A percentile compares a stretch with the other conserved stretches of the same genome.
phyloP scores from a whole-genome alignment of 352 stramenopile genomes.

The Elongisporangium undulatum region DNA sequence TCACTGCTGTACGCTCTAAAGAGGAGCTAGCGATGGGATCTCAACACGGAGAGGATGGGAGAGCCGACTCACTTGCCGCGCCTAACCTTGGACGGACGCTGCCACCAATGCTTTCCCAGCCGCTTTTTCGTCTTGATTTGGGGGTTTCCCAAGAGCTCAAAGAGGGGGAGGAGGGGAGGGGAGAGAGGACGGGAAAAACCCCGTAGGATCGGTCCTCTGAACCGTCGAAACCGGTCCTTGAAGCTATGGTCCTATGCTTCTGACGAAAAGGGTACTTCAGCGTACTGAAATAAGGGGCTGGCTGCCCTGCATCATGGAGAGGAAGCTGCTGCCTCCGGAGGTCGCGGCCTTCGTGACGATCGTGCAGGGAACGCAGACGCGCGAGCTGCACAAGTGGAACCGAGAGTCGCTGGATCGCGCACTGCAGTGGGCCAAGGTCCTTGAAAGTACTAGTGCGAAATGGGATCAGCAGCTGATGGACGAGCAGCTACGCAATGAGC shows the following conservation, averaged over 20 bases:
- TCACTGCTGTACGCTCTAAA: not conserved
- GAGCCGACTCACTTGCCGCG: not conserved
- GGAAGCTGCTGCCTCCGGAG: not conserved
- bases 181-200: not conserved
- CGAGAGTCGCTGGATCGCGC: constrained; percentile 34
- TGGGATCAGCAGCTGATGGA: constrained; percentile 13
- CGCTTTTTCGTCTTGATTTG: not conserved
- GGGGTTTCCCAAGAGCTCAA: too few species aligned
- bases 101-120: not conserved
- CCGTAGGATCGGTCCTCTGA: not conserved
- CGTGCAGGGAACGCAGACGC: constrained; percentile 42
- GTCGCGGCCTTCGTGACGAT: constrained; percentile 31
- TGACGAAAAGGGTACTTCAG: not conserved
- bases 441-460: constrained; percentile 20
- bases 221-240: not conserved
- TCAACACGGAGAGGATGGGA: not conserved
- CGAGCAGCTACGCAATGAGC: constrained; percentile 18
- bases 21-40: not conserved
- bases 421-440: constrained; percentile 30
- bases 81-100: not conserved
- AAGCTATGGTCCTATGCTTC: not conserved
- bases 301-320: not conserved
- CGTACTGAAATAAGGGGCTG: not conserved
- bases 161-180: constrained; percentile 1
- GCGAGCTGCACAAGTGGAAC: constrained; percentile 47